A percentile compares a stretch with the other conserved stretches of the same genome.
phyloP scores from a whole-genome alignment of 805 yeast genomes.

The Monosporozyma unispora region DNA sequence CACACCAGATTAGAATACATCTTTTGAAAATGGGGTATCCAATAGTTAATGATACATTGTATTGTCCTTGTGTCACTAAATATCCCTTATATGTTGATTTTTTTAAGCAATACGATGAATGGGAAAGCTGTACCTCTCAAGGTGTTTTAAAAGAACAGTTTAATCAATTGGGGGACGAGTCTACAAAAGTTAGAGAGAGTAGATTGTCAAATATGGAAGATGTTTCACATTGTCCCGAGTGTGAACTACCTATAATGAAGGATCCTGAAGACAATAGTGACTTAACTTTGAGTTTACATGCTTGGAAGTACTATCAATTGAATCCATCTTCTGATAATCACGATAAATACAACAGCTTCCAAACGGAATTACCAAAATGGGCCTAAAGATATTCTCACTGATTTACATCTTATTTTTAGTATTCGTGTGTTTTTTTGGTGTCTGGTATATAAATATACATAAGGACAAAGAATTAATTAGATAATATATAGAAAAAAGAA shows the following conservation, averaged over 20 bases:
- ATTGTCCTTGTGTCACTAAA: slow-evolving; percentile 15
- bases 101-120: slow-evolving; percentile 11
- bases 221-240: slow-evolving; percentile 16
- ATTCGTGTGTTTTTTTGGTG: not conserved
- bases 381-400: too few species aligned
- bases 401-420: not conserved
- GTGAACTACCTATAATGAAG: slow-evolving; percentile 17
- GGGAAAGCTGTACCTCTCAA: slow-evolving; percentile 10
- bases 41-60: slow-evolving; percentile 83
- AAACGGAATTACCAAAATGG: slow-evolving; percentile 31
- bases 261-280: slow-evolving; percentile 19
- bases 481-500: slow-evolving; percentile 1
- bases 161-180: slow-evolving; percentile 15
- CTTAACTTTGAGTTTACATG: slow-evolving; percentile 27
- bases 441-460: not conserved
- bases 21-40: slow-evolving; percentile 78
- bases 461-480: too few species aligned
- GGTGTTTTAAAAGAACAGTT: slow-evolving; percentile 10
- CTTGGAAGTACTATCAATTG: slow-evolving; percentile 28
- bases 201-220: slow-evolving; percentile 10
- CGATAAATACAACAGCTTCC: slow-evolving; percentile 24
- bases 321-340: not conserved
- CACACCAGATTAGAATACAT: slow-evolving; percentile 93
- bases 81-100: slow-evolving; percentile 21
- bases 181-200: slow-evolving; percentile 32